Base-by-base conservation (phyloP, 192 early-diverging fungal species). In the Phlyctochytrium bullatum region DNA sequence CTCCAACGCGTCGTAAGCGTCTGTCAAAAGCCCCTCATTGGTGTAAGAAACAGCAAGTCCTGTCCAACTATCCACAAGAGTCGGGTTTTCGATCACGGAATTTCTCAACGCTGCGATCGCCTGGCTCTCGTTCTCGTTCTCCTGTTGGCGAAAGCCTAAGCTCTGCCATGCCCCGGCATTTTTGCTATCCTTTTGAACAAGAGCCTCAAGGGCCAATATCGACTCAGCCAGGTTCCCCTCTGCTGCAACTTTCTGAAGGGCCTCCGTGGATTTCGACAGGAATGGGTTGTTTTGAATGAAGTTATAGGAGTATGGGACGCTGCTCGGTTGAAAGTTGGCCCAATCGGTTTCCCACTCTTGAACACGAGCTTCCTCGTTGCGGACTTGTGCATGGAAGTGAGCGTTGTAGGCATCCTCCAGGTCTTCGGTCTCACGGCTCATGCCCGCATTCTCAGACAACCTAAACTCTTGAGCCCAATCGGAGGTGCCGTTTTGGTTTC, bases 71-170 rank as follows among this genome's bases (percentile, higher is more conserved):
- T 95, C 93, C 27, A 92, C 69, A 23, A 87, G 73, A 29, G 75
- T 76, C 6, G 95, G 91, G 64, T 97, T 86, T 3, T 90, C 66
- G 51, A 76, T 74, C 2, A 93, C 83, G 10, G 93, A 91, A 58
- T 90, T 91, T 24, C 87, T 79, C 34, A 99, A 76, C 0, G 97
- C 93, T 0, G 92, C 89, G 66, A 99, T 96, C 0, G 97, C 96
- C 23, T 87, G 83, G 1, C 80, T 78, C 66, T 99, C 97, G 51
- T 93, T 90, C 72, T 99, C 97, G 75, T 97, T 98, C 71, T 99
- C 97, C 65, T 97, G 95, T 71, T 99, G 97, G 57, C 82, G 79
- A 33, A 92, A 76, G 35, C 97, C 97, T 4, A 99, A 82, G 68
- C 86, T 73, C 63, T 89, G 78, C 97, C 97, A 99, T 56, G 90